Evolutionary conservation across 331 rosid species (phyloP), one percentile per base, ranked within the genome.

Genomic region (Acacia pycnantha): DNA sequence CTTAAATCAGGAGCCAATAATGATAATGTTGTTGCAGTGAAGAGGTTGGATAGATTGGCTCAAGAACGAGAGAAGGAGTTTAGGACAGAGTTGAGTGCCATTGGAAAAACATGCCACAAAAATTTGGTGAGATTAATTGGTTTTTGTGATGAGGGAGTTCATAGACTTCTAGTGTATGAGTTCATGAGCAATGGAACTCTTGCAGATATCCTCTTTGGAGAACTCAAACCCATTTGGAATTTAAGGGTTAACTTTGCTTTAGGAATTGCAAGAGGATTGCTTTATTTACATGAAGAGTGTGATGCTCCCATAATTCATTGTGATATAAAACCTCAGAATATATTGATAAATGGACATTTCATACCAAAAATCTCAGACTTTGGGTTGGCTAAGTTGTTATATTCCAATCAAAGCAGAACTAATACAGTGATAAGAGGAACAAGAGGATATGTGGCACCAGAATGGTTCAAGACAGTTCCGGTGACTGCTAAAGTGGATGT

Each of bases 241-340:
- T 11, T 18, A 15, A 85, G 88, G 50, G 77, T 87, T 72, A 35
- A 37, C 66, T 58, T 85, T 84, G 85, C 88, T 22, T 8, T 84
- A 67, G 88, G 83, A 11, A 79, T 84, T 79, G 85, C 86, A 40
- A 87, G 81, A 56, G 90, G 86, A 27, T 31, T 87, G 72, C 62
- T 84, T 41, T 87, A 87, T 76, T 79, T 87, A 9, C 88, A 87
- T 1, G 86, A 87, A 77, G 86, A 87, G 81, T 87, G 90, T 77
- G 83, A 78, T 18, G 8, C 73, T 11, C 79, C 84, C 68, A 87
- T 85, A 14, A 85, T 87, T 79, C 88, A 85, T 29, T 85, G 90
- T 26, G 90, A 87, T 43, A 87, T 87, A 11, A 87, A 87, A 33
- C 88, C 86, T 82, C 86, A 84, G 31, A 82, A 87, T 80, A 44